Base-by-base conservation (phyloP, 225 moss, liverwort and hornwort species). In the Sphagnum contortum region DNA sequence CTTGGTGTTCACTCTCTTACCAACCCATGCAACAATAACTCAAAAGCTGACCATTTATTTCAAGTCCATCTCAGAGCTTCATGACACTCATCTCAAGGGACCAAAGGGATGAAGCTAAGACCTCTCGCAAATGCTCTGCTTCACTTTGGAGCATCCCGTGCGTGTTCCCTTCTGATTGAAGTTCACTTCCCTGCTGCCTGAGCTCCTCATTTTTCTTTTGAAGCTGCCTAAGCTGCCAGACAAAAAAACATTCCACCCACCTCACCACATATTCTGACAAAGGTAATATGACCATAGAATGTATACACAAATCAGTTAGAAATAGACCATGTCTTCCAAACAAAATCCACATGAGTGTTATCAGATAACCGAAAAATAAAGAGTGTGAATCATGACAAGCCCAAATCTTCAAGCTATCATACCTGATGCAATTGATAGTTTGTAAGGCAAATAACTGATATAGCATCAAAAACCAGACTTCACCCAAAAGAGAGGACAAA, bases 61-160 rank as follows among this genome's bases (percentile, higher is more conserved):
- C 1, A 1, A 29, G 55, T 47, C 49, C 48, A 45, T 54, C 4
- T 48, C 48, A 55, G 10, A 61, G 44, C 48, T 11, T 55, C 9
- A 48, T 48, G 60, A 44, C 47, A 51, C 52, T 8, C 4, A 29
- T 29, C 29, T 29, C 29, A 29, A 29, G 29, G 29, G 29, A 29
- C 29, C 29, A 29, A 29, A 29, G 29, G 29, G 29, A 29, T 29
- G 1, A 29, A 29, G 29, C 70, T 49, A 71, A 70, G 56, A 95
- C 94, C 94, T 95, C 91, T 79, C 88, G 91, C 64, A 95, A 77
- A 68, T 91, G 87, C 62, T 88, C 87, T 48, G 89, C 74, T 82
- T 95, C 94, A 69, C 74, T 88, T 70, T 86, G 87, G 68, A 95
- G 84, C 66, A 89, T 87, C 48, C 88, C 88, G 70, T 84, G 94